Base-by-base conservation (phyloP, 2,329 filamentous ascomycete species). In the Madurella fahalii region DNA sequence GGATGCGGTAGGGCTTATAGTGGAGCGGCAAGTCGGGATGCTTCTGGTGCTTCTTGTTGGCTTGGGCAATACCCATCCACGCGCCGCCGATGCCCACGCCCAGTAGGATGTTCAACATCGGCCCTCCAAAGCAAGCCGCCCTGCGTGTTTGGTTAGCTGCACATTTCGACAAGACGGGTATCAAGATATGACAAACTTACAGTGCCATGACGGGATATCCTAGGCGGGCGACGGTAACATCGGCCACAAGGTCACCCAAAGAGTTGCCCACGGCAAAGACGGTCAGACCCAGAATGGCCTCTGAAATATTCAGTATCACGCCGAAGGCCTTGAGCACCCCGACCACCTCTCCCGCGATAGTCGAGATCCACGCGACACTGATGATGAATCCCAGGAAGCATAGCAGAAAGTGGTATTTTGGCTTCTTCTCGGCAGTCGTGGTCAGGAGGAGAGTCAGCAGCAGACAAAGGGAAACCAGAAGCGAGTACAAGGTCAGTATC, bases 211-310 rank as follows among this genome's bases (percentile, higher is more conserved):
- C 91, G 0, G 94, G 94, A 71, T 92, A 96, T 2, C 94, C 94
- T 2, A 99, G 82, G 34, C 90, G 84, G 4, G 94, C 94, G 39
- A 99, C 89, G 0, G 94, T 99, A 51, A 97, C 89, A 68, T 99
- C 89, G 15, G 94, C 93, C 9, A 99, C 90, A 15, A 99, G 78
- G 65, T 99, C 94, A 39, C 94, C 93, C 9, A 97, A 79, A 9
- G 90, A 95, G 71, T 99, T 99, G 30, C 94, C 94, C 34, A 96
- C 90, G 2, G 94, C 94, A 69, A 99, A 99, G 52, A 99, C 86
- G 15, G 94, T 99, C 49, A 99, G 80, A 1, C 94, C 94, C 11
- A 99, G 80, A 59, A 99, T 90, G 4, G 94, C 94, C 71, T 99
- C 94, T 15, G 88, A 94, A 67, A 99, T 99, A 65, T 89, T 86